phyloP scores from a whole-genome alignment of 1,284 basidiomycete genomes.

The Sparassis latifolia region DNA sequence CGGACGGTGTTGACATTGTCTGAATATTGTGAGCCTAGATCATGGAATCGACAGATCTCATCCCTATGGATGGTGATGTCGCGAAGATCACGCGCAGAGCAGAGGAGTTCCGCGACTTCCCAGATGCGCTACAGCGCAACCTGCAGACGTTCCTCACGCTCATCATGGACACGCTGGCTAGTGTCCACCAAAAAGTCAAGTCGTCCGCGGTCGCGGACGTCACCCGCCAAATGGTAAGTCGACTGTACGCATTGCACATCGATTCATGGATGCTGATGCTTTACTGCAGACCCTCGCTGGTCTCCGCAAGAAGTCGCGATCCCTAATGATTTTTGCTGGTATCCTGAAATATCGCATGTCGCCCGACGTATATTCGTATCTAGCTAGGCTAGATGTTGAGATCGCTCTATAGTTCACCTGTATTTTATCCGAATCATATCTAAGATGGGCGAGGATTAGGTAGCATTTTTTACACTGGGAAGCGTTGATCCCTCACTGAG shows the following conservation, averaged over 20 bases:
- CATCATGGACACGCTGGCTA: constrained; percentile 91
- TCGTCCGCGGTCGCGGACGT: constrained; percentile 66
- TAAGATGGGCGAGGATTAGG: too few species aligned
- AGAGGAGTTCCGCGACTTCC: constrained; percentile 83
- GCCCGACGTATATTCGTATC: constrained; percentile 86
- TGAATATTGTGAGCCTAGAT: constrained; percentile 38
- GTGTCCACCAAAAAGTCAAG: constrained; percentile 74
- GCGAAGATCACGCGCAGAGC: constrained; percentile 82
- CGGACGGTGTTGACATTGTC: background rate
- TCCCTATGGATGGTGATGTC: constrained; percentile 86
- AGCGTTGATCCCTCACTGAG: too few species aligned
- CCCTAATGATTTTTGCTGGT: constrained; percentile 84
- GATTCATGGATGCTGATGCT: constrained; percentile 10
- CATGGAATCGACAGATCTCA: constrained; percentile 84
- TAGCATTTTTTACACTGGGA: too few species aligned
- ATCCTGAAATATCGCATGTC: constrained; percentile 86
- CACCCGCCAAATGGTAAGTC: constrained; percentile 64
- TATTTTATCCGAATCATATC: background rate
- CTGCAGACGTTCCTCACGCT: constrained; percentile 85
- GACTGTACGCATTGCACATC: background rate
- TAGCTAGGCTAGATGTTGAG: constrained; percentile 74
- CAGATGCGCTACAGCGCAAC: constrained; percentile 87
- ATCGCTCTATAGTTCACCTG: constrained; percentile 48
- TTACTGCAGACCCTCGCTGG: constrained; percentile 47
- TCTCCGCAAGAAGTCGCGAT: constrained; percentile 68